Base-by-base conservation (phyloP, 2,329 filamentous ascomycete species). In the Mariannaea elegans region DNA sequence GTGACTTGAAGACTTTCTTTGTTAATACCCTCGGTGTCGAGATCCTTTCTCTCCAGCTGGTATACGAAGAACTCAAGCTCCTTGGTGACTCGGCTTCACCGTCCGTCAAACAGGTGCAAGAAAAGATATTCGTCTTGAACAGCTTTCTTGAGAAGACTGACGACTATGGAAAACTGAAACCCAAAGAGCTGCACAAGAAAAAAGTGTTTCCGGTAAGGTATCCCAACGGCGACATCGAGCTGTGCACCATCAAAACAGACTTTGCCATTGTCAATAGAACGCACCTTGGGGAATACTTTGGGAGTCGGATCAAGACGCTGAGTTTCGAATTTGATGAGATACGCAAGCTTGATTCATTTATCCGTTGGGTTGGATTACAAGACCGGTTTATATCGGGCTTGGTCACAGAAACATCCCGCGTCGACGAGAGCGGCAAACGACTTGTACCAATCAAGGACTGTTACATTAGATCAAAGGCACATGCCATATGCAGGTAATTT, bases 11-110 rank as follows among this genome's bases (percentile, higher is more conserved):
- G 23, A 21, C 41, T 2, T 59, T 54, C 27, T 54, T 59, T 18
- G 42, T 59, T 8, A 12, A 54, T 5, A 47, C 47, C 19, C 41
- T 59, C 10, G 49, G 49, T 27, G 56, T 54, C 2, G 31, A 59
- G 10, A 44, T 19, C 10, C 49, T 59, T 1, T 41, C 14, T 16
- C 13, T 54, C 2, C 48, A 54, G 12, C 16, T 59, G 24, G 42
- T 48, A 6, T 54, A 59, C 27, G 12, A 34, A 2, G 56, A 48
- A 12, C 31, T 48, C 19, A 13, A 23, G 3, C 19, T 34, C 16
- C 16, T 48, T 23, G 45, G 45, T 18, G 18, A 29, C 29, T 48
- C 29, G 13, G 9, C 31, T 23, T 48, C 31, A 7, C 2, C 45
- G 14, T 16, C 31, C 12, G 31, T 48, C 3, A 21, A 24, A 13